Conservation (phyloP, 2,329 filamentous ascomycete species). For the Alternaria angustiovoidea region DNA sequence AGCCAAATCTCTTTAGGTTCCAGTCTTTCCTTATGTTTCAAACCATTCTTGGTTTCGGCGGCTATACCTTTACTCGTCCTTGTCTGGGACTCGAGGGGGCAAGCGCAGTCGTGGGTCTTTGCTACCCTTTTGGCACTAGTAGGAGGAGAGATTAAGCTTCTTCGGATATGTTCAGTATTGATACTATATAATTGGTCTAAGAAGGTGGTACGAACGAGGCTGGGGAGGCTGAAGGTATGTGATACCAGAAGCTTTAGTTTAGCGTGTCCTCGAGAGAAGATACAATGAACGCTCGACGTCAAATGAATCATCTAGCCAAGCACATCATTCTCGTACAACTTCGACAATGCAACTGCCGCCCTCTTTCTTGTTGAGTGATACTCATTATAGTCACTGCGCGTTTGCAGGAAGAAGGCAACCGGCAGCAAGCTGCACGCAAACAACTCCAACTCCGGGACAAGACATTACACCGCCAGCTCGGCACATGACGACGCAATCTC, state of each 20-base stretch:
- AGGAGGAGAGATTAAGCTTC: conserved; percentile 10
- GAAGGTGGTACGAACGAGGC: conserved; percentile 10
- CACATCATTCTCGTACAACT: background rate
- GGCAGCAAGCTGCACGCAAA: conserved; percentile 1
- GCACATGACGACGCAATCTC: background rate
- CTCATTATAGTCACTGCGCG: background rate
- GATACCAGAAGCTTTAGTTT: conserved; percentile 13
- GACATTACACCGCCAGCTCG: conserved; percentile 1
- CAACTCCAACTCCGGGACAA: background rate
- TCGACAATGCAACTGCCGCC: background rate
- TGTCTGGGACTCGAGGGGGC: conserved; percentile 33
- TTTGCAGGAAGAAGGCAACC: background rate
- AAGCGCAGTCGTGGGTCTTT: conserved; percentile 42
- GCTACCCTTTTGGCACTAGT: conserved; percentile 18
- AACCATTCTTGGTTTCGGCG: conserved; percentile 43
- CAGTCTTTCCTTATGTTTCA: conserved; percentile 27
- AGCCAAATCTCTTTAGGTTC: conserved; percentile 34
- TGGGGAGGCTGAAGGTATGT: conserved; percentile 18
- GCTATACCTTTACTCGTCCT: conserved; percentile 40
- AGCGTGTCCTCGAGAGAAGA: conserved; percentile 7
- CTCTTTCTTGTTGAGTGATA: background rate
- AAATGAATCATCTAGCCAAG: conserved; percentile 11
- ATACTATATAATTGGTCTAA: conserved; percentile 29
- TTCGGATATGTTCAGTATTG: conserved; percentile 30
- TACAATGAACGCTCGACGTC: conserved; percentile 1